Conservation (phyloP, 305 asterid genomes). For the Fraxinus albicans region DNA sequence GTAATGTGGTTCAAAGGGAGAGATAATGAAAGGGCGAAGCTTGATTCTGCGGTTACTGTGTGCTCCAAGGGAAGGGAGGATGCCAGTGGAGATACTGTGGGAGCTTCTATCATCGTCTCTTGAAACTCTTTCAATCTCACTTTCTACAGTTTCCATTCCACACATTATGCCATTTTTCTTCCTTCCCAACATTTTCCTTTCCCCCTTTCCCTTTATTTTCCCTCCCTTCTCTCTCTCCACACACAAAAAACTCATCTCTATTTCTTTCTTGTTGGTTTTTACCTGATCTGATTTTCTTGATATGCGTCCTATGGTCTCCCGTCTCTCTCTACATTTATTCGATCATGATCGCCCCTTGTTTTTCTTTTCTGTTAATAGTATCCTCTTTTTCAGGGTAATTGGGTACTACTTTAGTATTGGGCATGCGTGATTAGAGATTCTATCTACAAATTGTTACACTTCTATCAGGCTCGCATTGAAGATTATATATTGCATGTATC, state of each 20-base stretch:
- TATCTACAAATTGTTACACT: neutral
- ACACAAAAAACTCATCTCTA: neutral
- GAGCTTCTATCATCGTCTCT: conserved; percentile 51
- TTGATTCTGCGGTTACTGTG: conserved; percentile 38
- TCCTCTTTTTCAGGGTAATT: neutral
- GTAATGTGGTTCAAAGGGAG: conserved; percentile 60
- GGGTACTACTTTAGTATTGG: neutral
- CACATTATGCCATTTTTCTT: conserved; percentile 26
- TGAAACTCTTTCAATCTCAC: conserved; percentile 45
- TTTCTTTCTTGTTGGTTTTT: neutral
- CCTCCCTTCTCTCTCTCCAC: neutral
- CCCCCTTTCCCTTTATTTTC: neutral
- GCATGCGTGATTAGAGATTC: neutral
- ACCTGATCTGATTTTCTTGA: neutral
- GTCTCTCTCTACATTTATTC: neutral
- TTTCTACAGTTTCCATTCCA: conserved; percentile 28
- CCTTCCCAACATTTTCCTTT: neutral
- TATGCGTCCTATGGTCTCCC: neutral
- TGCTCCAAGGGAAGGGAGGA: conserved; percentile 83
- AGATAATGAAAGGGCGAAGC: conserved; percentile 47
- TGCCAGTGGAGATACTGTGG: conserved; percentile 41
- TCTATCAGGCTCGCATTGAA: neutral
- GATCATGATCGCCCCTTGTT: neutral
- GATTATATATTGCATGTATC: neutral
- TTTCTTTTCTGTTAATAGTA: neutral